Evolutionary conservation across 257 asterid genomes (phyloP).

Genomic region (Paraleonurus japonicus): DNA sequence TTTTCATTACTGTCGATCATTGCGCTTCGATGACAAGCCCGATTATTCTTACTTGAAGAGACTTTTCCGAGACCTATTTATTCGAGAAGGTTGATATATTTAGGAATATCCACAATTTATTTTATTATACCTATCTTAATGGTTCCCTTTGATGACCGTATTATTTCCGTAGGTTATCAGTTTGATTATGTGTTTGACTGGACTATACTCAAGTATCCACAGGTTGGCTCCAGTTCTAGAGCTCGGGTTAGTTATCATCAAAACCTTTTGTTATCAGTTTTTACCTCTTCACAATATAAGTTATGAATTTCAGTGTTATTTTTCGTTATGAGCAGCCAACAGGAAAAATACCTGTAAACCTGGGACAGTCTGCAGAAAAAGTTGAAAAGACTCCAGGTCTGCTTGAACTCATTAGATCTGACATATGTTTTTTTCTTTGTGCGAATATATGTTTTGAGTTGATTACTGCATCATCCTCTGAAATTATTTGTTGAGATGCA

Average conservation of each 20-base stretch:
- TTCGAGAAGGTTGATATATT: conserved; percentile 75
- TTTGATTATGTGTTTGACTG: conserved; percentile 94
- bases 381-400: conserved; percentile 68
- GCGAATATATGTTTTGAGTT: not conserved
- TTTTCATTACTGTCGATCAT: conserved; percentile 90
- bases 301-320: conserved; percentile 5
- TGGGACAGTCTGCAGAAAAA: conserved; percentile 64
- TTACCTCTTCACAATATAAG: not conserved
- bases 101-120: not conserved
- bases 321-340: conserved; percentile 48
- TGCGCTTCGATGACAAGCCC: conserved; percentile 91
- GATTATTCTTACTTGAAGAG: conserved; percentile 96
- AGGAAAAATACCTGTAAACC: conserved; percentile 60
- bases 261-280: not conserved
- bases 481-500: not conserved
- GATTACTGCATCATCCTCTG: not conserved
- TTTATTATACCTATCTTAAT: not conserved
- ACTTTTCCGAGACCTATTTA: conserved; percentile 87
- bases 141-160: not conserved
- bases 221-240: conserved; percentile 80
- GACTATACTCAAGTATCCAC: conserved; percentile 90
- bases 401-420: conserved; percentile 17
- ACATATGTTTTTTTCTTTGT: not conserved
- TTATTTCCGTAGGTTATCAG: conserved; percentile 62
- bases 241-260: conserved; percentile 44